Conservation (phyloP, 345 rosid genomes). For the Gossypium herbaceum region DNA sequence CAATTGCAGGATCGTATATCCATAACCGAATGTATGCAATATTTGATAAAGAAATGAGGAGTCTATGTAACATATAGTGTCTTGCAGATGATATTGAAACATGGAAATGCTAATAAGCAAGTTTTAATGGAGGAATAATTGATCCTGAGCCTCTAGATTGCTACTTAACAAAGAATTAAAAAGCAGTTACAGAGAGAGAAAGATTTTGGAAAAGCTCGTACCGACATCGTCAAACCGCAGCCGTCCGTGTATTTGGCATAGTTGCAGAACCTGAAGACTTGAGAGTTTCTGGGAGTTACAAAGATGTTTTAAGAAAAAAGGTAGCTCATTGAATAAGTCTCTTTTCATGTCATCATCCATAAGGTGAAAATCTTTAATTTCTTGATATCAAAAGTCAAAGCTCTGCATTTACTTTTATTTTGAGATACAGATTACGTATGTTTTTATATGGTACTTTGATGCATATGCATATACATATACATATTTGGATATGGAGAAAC, state of each 20-base stretch:
- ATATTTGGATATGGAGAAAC: not conserved
- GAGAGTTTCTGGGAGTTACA: not conserved
- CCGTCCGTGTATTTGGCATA: slow-evolving; percentile 7
- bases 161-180: not conserved
- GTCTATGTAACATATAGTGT: too few species aligned
- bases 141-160: too few species aligned
- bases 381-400: slow-evolving; percentile 9
- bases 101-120: not conserved
- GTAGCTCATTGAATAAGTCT: slow-evolving; percentile 5
- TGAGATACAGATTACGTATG: not conserved
- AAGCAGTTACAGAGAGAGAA: slow-evolving; percentile 8
- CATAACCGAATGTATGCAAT: not conserved
- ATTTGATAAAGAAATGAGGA: not conserved
- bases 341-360: not conserved
- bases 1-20: not conserved
- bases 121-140: not conserved
- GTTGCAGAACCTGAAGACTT: not conserved
- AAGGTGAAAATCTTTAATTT: not conserved
- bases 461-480: too few species aligned
- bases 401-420: not conserved
- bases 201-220: slow-evolving; percentile 25
- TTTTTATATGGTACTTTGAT: not conserved
- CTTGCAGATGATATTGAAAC: not conserved
- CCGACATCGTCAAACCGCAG: slow-evolving; percentile 49
- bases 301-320: not conserved